Evolutionary conservation across 192 early-diverging fungal genomes (phyloP).

Genomic region (Linnemannia hyalina): DNA sequence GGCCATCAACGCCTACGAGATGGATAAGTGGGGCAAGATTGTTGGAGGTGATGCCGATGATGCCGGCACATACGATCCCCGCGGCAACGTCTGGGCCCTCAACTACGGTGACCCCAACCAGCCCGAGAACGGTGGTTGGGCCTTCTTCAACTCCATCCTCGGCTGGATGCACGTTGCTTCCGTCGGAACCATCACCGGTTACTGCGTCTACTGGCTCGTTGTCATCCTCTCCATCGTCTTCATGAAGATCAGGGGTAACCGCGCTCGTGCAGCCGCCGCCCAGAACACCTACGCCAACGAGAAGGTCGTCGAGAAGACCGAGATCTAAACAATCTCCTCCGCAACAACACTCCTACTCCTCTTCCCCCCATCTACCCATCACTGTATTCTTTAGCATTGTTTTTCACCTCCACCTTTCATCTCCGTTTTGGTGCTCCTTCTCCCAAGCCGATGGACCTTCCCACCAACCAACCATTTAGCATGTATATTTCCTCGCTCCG

Average conservation of each 20-base stretch:
- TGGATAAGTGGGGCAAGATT: constrained; percentile 71
- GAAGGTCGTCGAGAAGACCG: constrained; percentile 43
- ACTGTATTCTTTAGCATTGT: constrained; percentile 18
- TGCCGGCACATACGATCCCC: constrained; percentile 65
- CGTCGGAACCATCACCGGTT: constrained; percentile 77
- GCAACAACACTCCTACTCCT: not conserved
- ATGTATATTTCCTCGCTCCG: constrained; percentile 31
- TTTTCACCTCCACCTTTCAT: too few species aligned
- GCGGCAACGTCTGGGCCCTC: constrained; percentile 70
- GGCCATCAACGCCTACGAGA: constrained; percentile 75
- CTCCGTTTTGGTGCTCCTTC: not conserved
- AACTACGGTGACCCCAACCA: constrained; percentile 74
- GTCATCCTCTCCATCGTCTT: constrained; percentile 65
- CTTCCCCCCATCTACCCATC: not conserved
- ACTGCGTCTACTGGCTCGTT: constrained; percentile 85
- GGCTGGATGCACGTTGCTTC: constrained; percentile 87
- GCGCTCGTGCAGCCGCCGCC: constrained; percentile 24
- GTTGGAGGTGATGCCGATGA: constrained; percentile 78
- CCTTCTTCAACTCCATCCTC: constrained; percentile 80
- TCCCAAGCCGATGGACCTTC: not conserved
- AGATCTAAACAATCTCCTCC: not conserved
- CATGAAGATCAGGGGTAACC: constrained; percentile 57
- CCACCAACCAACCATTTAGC: not conserved
- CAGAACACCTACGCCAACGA: constrained; percentile 14
- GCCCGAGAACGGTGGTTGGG: constrained; percentile 65